Conservation (phyloP, 805 yeast species). For the Teunomyces barrocoloradensis region DNA sequence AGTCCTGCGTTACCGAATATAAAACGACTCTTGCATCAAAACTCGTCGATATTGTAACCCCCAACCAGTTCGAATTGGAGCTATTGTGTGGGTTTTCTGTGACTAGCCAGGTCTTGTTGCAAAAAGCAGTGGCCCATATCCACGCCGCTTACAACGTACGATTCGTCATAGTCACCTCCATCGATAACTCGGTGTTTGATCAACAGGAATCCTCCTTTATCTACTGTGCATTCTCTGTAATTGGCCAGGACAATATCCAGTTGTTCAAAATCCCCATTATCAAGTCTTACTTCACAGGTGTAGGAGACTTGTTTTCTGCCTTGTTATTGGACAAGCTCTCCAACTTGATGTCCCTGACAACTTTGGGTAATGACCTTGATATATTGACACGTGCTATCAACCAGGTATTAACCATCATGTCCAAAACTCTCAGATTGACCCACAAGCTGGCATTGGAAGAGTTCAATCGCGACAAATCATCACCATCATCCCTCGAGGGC, state of each 20-base stretch:
- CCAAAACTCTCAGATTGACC: conserved; percentile 49
- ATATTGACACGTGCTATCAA: conserved; percentile 39
- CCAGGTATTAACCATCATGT: conserved; percentile 58
- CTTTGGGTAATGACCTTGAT: conserved; percentile 12
- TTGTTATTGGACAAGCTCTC: conserved; percentile 63
- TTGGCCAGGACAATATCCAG: background rate
- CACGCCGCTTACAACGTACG: conserved; percentile 50
- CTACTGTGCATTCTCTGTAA: conserved; percentile 26
- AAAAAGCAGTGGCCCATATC: conserved; percentile 45
- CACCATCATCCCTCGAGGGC: conserved; percentile 23
- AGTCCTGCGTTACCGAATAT: conserved; percentile 38
- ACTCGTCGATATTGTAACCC: conserved; percentile 74
- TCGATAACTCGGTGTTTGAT: conserved; percentile 23
- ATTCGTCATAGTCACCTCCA: conserved; percentile 67
- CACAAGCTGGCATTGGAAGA: conserved; percentile 31
- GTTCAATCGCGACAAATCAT: conserved; percentile 17
- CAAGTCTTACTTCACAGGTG: conserved; percentile 88
- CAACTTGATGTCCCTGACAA: conserved; percentile 13
- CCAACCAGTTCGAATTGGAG: conserved; percentile 89
- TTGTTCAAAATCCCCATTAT: conserved; percentile 56
- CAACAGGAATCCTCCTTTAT: conserved; percentile 10
- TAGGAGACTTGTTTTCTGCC: conserved; percentile 89
- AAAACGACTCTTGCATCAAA: conserved; percentile 53
- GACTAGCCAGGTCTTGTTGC: conserved; percentile 34
- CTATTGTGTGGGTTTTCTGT: conserved; percentile 56